A percentile compares a stretch with the other conserved stretches of the same genome.
phyloP scores from a whole-genome alignment of 306 rosid genomes.

The Trifolium pratense region DNA sequence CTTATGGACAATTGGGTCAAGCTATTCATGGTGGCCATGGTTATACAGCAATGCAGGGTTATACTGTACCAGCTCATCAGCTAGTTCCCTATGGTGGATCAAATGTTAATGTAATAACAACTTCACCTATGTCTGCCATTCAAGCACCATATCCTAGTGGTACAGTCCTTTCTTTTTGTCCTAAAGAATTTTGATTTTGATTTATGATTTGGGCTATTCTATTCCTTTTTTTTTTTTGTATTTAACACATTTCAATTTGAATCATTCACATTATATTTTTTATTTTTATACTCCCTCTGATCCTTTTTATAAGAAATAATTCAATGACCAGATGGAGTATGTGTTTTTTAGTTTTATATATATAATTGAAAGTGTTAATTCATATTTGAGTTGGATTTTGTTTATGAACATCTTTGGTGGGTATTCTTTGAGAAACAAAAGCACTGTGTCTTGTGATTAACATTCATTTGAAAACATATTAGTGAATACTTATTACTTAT shows the following conservation, averaged over 20 bases:
- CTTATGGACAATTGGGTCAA: constrained; percentile 87
- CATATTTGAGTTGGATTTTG: constrained; percentile 10
- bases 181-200: constrained; percentile 10
- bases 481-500: background rate
- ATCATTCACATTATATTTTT: no score
- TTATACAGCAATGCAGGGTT: constrained; percentile 76
- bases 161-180: constrained; percentile 39
- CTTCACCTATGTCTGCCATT: constrained; percentile 77
- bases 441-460: constrained; percentile 3
- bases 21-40: constrained; percentile 78
- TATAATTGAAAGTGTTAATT: background rate
- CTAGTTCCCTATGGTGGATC: constrained; percentile 81
- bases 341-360: background rate
- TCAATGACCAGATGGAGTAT: no score
- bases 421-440: background rate
- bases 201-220: background rate
- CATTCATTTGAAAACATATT: background rate
- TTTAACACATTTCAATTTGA: constrained; percentile 19
- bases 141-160: constrained; percentile 88
- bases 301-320: no score
- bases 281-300: no score
- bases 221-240: constrained; percentile 9
- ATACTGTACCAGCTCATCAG: constrained; percentile 82
- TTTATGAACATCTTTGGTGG: constrained; percentile 1
- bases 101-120: constrained; percentile 72